Base-by-base conservation (phyloP, 208 protist species). In the Acanthamoeba royreba region DNA sequence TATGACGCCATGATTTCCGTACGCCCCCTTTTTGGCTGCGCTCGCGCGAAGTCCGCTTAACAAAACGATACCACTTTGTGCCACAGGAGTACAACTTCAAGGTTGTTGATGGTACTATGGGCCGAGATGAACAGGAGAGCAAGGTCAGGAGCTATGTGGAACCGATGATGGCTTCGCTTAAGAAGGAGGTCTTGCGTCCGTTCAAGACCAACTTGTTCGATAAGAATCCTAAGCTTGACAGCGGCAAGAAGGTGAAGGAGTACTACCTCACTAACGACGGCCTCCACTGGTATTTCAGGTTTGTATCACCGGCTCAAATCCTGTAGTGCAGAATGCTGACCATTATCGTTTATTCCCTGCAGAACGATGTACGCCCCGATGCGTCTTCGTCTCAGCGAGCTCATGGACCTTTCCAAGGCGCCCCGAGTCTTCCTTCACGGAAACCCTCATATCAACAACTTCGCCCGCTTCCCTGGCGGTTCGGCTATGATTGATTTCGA, bases 371-470 rank as follows among this genome's bases (percentile, higher is more conserved):
- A 77, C 58, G 43, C 49, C 61, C 85, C 85, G 17, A 91, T 91
- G 85, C 85, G 85, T 22, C 28, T 11, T 28, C 85, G 85, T 28
- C 58, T 91, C 40, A 49, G 85, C 61, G 58, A 91, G 61, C 38
- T 91, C 47, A 9, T 91, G 1, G 58, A 69, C 42, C 49, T 91
- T 19, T 77, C 61, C 47, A 91, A 74, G 53, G 53, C 61, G 4
- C 61, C 61, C 35, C 53, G 61, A 22, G 85, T 91, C 31, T 91
- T 77, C 85, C 61, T 91, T 22, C 85, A 91, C 61, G 85, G 85
- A 38, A 91, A 91, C 49, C 85, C 85, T 35, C 85, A 91, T 33
- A 43, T 91, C 61, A 91, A 91, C 61, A 91, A 91, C 85, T 91
- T 77, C 49, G 85, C 85, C 61, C 53, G 53, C 22, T 77, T 91